Percentiles rank a stretch among this genome's conserved stretches.
These are phyloP conservation scores for Isatis tinctoria DNA, from an alignment of 345 rosid genomes.

Conservation along the genomic window DNA sequence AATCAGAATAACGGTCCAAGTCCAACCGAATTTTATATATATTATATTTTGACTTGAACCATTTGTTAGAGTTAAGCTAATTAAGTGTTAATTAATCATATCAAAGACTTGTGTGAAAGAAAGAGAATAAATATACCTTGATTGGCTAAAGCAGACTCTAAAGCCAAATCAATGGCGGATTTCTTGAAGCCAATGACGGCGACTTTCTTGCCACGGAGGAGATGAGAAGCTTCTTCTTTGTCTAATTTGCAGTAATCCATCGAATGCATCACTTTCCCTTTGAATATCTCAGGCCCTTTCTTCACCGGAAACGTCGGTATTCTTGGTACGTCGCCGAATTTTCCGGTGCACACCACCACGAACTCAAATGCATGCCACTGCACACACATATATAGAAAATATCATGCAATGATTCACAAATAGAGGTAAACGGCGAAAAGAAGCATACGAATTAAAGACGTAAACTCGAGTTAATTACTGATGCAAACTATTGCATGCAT, in stretches of 20 bases:
- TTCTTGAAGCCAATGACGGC: conserved; percentile 76
- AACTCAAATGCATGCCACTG: conserved; percentile 84
- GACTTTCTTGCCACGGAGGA: conserved; percentile 62
- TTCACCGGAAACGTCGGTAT: conserved; percentile 47
- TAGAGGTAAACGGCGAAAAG: not conserved
- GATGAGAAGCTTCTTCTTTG: conserved; percentile 51
- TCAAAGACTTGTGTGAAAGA: not conserved
- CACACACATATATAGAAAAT: not conserved
- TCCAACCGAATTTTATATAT: conserved; percentile 6
- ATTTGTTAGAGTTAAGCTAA: conserved; percentile 2
- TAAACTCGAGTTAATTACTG: not conserved
- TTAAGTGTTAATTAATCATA: conserved; percentile 6
- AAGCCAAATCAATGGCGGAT: conserved; percentile 89
- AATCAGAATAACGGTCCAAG: conserved; percentile 3
- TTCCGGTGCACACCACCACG: conserved; percentile 70
- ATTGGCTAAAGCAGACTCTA: conserved; percentile 81
- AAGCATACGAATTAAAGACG: not conserved
- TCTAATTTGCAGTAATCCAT: conserved; percentile 82
- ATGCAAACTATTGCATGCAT: too few relatives aligned
- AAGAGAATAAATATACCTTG: conserved; percentile 46
- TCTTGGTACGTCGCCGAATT: conserved; percentile 71
- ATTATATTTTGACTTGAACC: conserved; percentile 1
- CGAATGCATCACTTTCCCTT: conserved; percentile 69
- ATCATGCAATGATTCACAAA: not conserved
- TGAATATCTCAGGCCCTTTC: conserved; percentile 62